Evolutionary conservation across 2,329 filamentous ascomycete species (phyloP).

Genomic region (Botrytis pseudocinerea): DNA sequence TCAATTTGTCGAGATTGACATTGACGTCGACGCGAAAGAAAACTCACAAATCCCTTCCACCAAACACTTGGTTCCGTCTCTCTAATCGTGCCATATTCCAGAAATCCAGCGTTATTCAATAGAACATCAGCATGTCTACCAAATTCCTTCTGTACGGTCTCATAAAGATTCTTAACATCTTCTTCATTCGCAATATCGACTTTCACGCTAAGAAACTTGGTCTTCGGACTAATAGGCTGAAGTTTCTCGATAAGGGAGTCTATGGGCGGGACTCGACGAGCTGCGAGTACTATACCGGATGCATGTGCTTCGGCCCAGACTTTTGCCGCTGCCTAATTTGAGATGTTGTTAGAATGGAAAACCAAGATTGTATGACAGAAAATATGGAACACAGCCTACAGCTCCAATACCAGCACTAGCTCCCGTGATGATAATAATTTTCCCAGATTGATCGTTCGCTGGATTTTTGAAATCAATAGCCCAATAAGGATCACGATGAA

Average conservation of each 20-base stretch:
- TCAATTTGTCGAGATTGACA: fast-evolving
- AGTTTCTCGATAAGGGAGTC: constrained; percentile 25
- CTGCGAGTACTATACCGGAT: constrained; percentile 39
- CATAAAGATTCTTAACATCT: constrained; percentile 30
- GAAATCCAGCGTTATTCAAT: constrained; percentile 47
- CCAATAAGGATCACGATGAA: constrained; percentile 36
- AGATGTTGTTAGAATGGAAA: background rate
- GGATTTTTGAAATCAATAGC: constrained; percentile 34
- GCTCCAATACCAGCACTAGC: constrained; percentile 39
- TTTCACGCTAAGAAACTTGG: constrained; percentile 27
- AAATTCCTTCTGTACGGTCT: constrained; percentile 28
- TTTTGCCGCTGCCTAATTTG: constrained; percentile 31
- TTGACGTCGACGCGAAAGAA: background rate
- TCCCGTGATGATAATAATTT: constrained; percentile 37
- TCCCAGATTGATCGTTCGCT: constrained; percentile 30
- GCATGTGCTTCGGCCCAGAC: constrained; percentile 39
- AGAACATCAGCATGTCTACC: constrained; percentile 42
- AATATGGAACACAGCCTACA: constrained; percentile 26
- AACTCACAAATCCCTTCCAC: constrained; percentile 11
- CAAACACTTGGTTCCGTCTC: background rate
- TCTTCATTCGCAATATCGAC: constrained; percentile 29
- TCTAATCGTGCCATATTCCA: constrained; percentile 39
- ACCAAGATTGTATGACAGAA: too few relatives aligned
- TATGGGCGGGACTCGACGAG: constrained; percentile 31
- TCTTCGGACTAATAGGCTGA: constrained; percentile 23